Conservation (phyloP, 768 basidiomycete genomes). For the Leccinum variicolor region DNA sequence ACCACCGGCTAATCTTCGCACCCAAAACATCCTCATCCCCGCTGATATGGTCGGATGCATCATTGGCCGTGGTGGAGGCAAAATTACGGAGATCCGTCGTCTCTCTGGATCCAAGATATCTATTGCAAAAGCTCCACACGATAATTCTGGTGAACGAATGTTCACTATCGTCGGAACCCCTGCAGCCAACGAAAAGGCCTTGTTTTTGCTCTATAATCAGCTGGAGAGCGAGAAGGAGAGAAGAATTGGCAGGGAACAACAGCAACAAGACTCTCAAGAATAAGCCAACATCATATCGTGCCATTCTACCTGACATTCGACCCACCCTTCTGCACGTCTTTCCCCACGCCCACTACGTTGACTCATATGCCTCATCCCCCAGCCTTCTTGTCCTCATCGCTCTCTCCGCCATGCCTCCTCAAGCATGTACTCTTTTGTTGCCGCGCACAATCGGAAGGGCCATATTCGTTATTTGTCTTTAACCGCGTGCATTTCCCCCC, state of each 20-base stretch:
- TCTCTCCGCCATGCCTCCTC: slow-evolving; percentile 11
- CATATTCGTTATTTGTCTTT: slow-evolving; percentile 23
- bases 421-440: slow-evolving; percentile 9
- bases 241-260: slow-evolving; percentile 80
- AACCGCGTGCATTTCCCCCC: slow-evolving; percentile 21
- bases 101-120: slow-evolving; percentile 97
- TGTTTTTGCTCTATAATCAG: slow-evolving; percentile 96
- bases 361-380: slow-evolving; percentile 25
- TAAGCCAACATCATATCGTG: slow-evolving; percentile 10
- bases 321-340: slow-evolving; percentile 11
- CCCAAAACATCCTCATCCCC: slow-evolving; percentile 99
- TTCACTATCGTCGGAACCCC: slow-evolving; percentile 97
- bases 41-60: slow-evolving; percentile 98
- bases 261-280: slow-evolving; percentile 70
- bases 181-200: slow-evolving; percentile 95
- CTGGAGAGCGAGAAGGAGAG: slow-evolving; percentile 96
- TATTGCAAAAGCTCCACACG: slow-evolving; percentile 98
- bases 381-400: slow-evolving; percentile 28
- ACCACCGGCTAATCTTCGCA: slow-evolving; percentile 80
- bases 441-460: slow-evolving; percentile 13
- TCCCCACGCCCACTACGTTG: slow-evolving; percentile 8
- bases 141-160: slow-evolving; percentile 99
- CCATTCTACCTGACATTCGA: background rate
- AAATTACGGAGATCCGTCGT: slow-evolving; percentile 98
- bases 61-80: slow-evolving; percentile 94